A percentile compares a stretch with the other conserved stretches of the same genome.
phyloP scores from a whole-genome alignment of 495 filamentous ascomycete genomes.

The Lophium mytilinum region DNA sequence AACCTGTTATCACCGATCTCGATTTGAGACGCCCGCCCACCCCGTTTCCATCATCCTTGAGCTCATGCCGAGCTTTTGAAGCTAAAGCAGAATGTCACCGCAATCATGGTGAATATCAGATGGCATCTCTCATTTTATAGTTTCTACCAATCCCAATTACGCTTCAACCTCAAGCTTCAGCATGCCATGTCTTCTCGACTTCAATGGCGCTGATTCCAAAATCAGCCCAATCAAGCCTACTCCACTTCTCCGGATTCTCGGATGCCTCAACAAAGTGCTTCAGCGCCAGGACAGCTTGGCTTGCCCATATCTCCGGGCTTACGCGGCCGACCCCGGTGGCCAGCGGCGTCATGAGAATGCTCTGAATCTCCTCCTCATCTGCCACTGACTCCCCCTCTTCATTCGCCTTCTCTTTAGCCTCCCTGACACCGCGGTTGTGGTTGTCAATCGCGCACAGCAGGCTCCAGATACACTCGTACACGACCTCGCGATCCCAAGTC shows the following conservation, averaged over 20 bases:
- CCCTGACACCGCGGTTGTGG: constrained; percentile 31
- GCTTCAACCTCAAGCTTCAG: too few relatives aligned
- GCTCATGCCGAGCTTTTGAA: too few relatives aligned
- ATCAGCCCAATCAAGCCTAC: too few relatives aligned
- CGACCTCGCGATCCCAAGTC: constrained; percentile 45
- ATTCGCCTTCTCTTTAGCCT: not conserved
- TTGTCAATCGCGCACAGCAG: constrained; percentile 41
- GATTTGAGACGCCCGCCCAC: too few relatives aligned
- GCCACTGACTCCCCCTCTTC: not conserved
- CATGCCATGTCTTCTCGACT: too few relatives aligned
- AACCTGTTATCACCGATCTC: too few relatives aligned
- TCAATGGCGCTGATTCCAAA: too few relatives aligned
- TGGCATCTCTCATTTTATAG: too few relatives aligned
- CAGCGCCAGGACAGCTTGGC: constrained; percentile 43
- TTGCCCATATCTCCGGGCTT: constrained; percentile 41
- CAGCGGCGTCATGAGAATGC: constrained; percentile 43
- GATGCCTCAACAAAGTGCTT: constrained; percentile 32
- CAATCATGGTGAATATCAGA: too few relatives aligned
- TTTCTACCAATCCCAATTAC: too few relatives aligned
- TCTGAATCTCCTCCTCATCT: constrained; percentile 31
- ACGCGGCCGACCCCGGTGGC: constrained; percentile 41
- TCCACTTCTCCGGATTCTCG: constrained; percentile 5
- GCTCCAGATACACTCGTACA: constrained; percentile 47
- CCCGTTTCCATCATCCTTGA: too few relatives aligned
- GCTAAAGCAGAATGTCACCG: too few relatives aligned